These are phyloP conservation scores for Pilaira anomala DNA, from an alignment of 192 early-diverging fungal genomes.

Conservation along the genomic window DNA sequence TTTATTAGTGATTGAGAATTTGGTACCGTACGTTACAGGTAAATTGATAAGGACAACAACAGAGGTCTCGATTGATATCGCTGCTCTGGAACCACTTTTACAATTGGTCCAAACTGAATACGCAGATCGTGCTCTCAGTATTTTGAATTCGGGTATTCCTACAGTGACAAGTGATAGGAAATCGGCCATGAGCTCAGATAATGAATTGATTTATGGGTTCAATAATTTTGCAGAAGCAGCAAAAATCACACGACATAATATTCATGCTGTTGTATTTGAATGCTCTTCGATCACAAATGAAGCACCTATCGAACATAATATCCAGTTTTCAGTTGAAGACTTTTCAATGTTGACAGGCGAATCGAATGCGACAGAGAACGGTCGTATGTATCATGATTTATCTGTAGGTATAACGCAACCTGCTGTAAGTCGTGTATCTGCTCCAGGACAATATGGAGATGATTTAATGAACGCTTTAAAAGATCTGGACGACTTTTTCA, in stretches of 20 bases:
- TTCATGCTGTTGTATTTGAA: constrained; percentile 44
- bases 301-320: constrained; percentile 30
- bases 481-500: constrained; percentile 46
- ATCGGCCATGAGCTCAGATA: constrained; percentile 17
- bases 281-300: constrained; percentile 37
- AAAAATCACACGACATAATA: constrained; percentile 39
- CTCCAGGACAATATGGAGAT: constrained; percentile 17
- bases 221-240: constrained; percentile 23
- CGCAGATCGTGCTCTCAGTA: constrained; percentile 64
- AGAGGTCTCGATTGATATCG: constrained; percentile 51
- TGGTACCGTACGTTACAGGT: constrained; percentile 57
- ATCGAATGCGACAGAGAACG: constrained; percentile 2
- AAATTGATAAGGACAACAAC: constrained; percentile 6
- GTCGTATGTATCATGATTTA: neutral
- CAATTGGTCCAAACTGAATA: constrained; percentile 60
- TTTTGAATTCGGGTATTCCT: constrained; percentile 64
- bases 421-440: neutral
- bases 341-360: constrained; percentile 31
- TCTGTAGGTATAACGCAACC: neutral
- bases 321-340: constrained; percentile 37
- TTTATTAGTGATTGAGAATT: constrained; percentile 60
- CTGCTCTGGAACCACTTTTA: constrained; percentile 66
- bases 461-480: constrained; percentile 42
- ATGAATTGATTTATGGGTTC: constrained; percentile 34
- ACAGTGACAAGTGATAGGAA: constrained; percentile 20